These are phyloP conservation scores for Saccharomycopsis selenospora DNA, from an alignment of 805 yeast species.

Conservation along the genomic window DNA sequence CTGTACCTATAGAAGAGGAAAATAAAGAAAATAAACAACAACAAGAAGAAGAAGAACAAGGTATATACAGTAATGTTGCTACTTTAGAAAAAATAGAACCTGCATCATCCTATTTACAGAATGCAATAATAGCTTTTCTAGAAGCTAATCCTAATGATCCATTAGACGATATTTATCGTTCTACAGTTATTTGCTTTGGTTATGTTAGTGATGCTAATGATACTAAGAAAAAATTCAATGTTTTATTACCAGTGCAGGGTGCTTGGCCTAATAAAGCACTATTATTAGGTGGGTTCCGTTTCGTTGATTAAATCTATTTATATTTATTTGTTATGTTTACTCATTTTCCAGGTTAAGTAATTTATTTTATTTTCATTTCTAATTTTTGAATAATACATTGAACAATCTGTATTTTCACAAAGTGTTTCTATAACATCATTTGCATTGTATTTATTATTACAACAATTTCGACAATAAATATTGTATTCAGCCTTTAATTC, in stretches of 20 bases:
- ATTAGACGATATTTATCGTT: slow-evolving; percentile 40
- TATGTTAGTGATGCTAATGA: slow-evolving; percentile 71
- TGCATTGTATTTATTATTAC: slow-evolving; percentile 9
- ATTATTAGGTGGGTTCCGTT: slow-evolving; percentile 71
- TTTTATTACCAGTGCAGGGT: slow-evolving; percentile 85
- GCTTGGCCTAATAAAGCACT: slow-evolving; percentile 68
- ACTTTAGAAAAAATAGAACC: slow-evolving; percentile 35
- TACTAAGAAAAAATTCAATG: slow-evolving; percentile 53
- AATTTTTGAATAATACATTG: slow-evolving; percentile 9
- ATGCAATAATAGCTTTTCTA: slow-evolving; percentile 63
- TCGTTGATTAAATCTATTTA: slow-evolving; percentile 54
- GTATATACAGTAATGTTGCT: not conserved
- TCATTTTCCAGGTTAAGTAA: not conserved
- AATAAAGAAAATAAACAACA: not conserved
- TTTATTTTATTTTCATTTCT: not conserved
- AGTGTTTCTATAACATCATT: slow-evolving; percentile 4
- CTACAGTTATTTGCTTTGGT: slow-evolving; percentile 73
- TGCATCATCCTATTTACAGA: slow-evolving; percentile 52
- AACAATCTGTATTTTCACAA: slow-evolving; percentile 13
- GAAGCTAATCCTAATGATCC: slow-evolving; percentile 42
- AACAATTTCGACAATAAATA: slow-evolving; percentile 27
- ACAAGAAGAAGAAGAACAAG: slow-evolving; percentile 1
- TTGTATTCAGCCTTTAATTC: slow-evolving; percentile 20
- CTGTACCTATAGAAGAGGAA: not conserved
- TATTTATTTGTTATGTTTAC: not conserved